Evolutionary conservation across 352 stramenopile species (phyloP), one percentile per base, ranked within the genome.

Genomic region (Aphanomyces astaci): DNA sequence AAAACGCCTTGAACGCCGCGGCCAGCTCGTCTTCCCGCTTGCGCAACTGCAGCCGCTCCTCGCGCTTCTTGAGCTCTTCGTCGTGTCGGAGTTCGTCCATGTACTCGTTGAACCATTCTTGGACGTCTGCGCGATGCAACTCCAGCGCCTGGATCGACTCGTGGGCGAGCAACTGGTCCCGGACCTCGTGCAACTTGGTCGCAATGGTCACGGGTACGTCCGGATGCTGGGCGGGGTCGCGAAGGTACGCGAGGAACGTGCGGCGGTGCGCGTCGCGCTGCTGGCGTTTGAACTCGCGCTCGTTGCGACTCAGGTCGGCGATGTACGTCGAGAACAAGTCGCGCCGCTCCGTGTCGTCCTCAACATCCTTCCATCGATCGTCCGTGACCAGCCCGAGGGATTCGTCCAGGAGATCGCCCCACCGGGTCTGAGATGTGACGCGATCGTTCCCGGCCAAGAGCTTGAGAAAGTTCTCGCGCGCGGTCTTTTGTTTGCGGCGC

Each of bases 401-500:
- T 24, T 77, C 76, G 25, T 82, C 65, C 0, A 52, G 65, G 53
- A 90, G 73, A 51, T 93, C 81, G 0, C 86, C 73, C 72, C 82
- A 90, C 0, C 49, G 40, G 66, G 62, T 63, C 5, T 45, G 28
- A 2, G 59, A 28, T 4, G 51, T 72, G 28, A 90, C 70, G 19
- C 57, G 77, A 31, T 90, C 79, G 53, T 84, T 85, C 22, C 77
- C 70, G 0, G 66, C 72, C 4, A 94, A 66, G n/a, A 94, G 57
- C 46, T 88, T 84, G 4, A 85, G 45, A 60, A 92, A 94, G 19
- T 92, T 81, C 48, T 94, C 86, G 10, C 86, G 80, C 11, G 78
- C 67, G 22, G 80, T 79, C 72, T 94, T 94, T n/a, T 86, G 75
- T 32, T 86, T 64, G 10, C 82, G 80, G 13, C 83, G 80, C 36